Conservation (phyloP, 148 eudicot genomes). For the Persicaria maculosa region DNA sequence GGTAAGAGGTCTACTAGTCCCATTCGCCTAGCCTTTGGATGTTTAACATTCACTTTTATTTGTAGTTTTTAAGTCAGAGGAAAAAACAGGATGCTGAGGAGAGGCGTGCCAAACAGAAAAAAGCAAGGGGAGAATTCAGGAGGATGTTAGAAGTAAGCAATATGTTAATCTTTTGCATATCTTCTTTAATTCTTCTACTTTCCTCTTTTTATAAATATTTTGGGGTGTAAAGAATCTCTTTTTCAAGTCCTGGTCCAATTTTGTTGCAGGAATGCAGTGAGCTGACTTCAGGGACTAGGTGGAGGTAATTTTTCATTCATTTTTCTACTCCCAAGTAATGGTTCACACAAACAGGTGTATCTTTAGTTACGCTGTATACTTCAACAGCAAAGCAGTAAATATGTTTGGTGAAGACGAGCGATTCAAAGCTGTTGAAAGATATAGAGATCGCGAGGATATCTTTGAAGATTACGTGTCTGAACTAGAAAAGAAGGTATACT, state of each 20-base stretch:
- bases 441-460: conserved; percentile 77
- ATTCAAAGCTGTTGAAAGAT: conserved; percentile 76
- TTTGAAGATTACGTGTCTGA: conserved; percentile 58
- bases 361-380: not conserved
- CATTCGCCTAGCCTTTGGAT: no score
- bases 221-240: not conserved
- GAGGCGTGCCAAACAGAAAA: conserved; percentile 71
- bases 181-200: no score
- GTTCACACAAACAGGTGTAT: not conserved
- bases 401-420: conserved; percentile 82
- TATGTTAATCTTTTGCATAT: not conserved
- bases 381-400: conserved; percentile 60
- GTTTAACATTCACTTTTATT: conserved; percentile 8
- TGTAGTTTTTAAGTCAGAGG: conserved; percentile 51
- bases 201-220: not conserved
- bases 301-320: conserved; percentile 48
- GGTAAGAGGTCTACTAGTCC: no score
- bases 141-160: conserved; percentile 69
- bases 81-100: conserved; percentile 82
- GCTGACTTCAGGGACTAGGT: conserved; percentile 61
- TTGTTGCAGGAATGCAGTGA: conserved; percentile 68
- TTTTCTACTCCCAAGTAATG: conserved; percentile 6
- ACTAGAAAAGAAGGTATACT: conserved; percentile 72
- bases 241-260: conserved; percentile 10
- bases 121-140: conserved; percentile 68